Conservation (phyloP, 2,329 filamentous ascomycete species). For the Blastomyces emzantsi region DNA sequence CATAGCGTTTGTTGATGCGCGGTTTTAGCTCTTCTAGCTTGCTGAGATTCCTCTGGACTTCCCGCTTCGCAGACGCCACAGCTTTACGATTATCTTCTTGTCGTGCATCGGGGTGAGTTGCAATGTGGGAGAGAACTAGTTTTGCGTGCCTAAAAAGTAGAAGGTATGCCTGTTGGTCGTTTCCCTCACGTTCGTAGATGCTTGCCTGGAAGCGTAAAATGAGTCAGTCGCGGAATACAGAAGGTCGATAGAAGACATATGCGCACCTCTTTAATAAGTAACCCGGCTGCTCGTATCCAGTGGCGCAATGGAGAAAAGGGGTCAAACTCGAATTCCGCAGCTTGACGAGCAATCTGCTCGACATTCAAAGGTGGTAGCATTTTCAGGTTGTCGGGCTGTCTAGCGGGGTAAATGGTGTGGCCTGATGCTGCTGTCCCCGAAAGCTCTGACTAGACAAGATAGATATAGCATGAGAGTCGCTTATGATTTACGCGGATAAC, state of each 20-base stretch:
- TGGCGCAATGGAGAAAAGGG: constrained; percentile 64
- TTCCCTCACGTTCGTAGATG: constrained; percentile 76
- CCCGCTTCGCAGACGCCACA: constrained; percentile 49
- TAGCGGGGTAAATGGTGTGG: background rate
- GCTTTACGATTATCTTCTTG: constrained; percentile 50
- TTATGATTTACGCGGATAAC: background rate
- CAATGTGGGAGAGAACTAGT: constrained; percentile 68
- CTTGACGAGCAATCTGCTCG: constrained; percentile 66
- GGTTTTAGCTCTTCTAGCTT: constrained; percentile 73
- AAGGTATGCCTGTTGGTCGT: constrained; percentile 80
- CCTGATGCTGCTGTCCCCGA: background rate
- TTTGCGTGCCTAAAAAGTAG: constrained; percentile 83
- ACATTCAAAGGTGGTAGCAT: constrained; percentile 55
- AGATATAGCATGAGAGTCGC: too few species aligned
- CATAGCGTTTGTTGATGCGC: constrained; percentile 60
- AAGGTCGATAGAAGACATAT: background rate
- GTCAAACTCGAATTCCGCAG: constrained; percentile 74
- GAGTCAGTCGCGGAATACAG: constrained; percentile 2
- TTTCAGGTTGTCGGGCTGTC: constrained; percentile 18
- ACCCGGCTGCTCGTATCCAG: constrained; percentile 73
- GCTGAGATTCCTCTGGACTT: constrained; percentile 55
- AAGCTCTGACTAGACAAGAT: background rate
- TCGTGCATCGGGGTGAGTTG: constrained; percentile 65
- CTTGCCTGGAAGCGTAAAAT: constrained; percentile 50
- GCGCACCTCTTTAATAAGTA: constrained; percentile 68